Evolutionary conservation across 2,329 filamentous ascomycete genomes (phyloP).

Genomic region (Penicillium sp.): DNA sequence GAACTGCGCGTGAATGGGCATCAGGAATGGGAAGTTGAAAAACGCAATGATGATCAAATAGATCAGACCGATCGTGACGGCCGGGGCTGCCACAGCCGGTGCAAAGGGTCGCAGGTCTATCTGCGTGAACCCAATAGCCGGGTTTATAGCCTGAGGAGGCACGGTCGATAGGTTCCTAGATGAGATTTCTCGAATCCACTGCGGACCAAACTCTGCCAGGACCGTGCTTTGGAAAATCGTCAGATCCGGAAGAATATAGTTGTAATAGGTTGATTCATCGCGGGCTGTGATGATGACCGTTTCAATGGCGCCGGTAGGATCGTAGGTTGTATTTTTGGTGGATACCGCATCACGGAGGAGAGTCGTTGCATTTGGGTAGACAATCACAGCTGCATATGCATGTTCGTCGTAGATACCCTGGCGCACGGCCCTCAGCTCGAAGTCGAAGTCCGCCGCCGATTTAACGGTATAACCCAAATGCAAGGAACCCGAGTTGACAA

Average conservation of each 20-base stretch:
- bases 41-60: slow-evolving; percentile 69
- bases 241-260: slow-evolving; percentile 58
- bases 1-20: slow-evolving; percentile 64
- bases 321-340: slow-evolving; percentile 60
- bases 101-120: slow-evolving; percentile 63
- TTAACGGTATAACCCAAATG: slow-evolving; percentile 56
- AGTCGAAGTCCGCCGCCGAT: slow-evolving; percentile 54
- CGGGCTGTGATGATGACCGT: slow-evolving; percentile 58
- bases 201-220: slow-evolving; percentile 50
- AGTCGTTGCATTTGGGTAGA: slow-evolving; percentile 64
- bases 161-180: slow-evolving; percentile 47
- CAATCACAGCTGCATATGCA: slow-evolving; percentile 62
- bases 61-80: slow-evolving; percentile 65
- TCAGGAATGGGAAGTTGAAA: slow-evolving; percentile 66
- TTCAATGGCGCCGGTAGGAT: slow-evolving; percentile 61
- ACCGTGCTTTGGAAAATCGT: slow-evolving; percentile 51
- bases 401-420: slow-evolving; percentile 62
- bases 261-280: slow-evolving; percentile 57
- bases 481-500: slow-evolving; percentile 41
- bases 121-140: slow-evolving; percentile 57
- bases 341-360: slow-evolving; percentile 58
- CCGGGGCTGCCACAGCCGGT: slow-evolving; percentile 57
- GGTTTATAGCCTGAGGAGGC: slow-evolving; percentile 56
- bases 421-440: slow-evolving; percentile 59
- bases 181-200: slow-evolving; percentile 40